Evolutionary conservation across 2,329 filamentous ascomycete genomes (phyloP).

Genomic region (Fusarium annulatum): DNA sequence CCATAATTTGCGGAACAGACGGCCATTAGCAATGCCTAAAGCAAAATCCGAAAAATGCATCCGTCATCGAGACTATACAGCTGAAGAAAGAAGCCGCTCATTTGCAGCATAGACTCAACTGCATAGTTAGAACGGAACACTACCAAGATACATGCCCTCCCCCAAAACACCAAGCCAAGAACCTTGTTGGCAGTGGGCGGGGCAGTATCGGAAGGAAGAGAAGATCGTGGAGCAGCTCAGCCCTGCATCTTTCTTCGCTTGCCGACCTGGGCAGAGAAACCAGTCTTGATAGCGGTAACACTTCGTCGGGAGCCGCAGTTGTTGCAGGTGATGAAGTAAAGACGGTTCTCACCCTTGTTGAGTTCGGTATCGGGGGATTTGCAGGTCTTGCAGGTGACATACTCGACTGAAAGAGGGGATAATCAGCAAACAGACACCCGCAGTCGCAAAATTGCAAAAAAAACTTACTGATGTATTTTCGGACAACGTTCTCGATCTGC

Average conservation of each 20-base stretch:
- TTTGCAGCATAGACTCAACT: constrained; percentile 4
- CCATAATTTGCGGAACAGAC: constrained; percentile 30
- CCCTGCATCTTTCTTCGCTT: constrained; percentile 96
- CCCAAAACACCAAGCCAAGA: constrained; percentile 20
- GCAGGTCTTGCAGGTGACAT: constrained; percentile 99
- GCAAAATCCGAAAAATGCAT: constrained; percentile 34
- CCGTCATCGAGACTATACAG: constrained; percentile 19
- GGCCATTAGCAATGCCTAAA: constrained; percentile 32
- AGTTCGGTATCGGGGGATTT: constrained; percentile 93
- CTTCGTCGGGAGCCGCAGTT: constrained; percentile 84
- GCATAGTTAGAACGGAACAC: constrained; percentile 20
- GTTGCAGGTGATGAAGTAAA: constrained; percentile 98
- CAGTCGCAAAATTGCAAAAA: neutral
- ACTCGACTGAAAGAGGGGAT: constrained; percentile 73
- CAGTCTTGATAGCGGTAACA: constrained; percentile 98
- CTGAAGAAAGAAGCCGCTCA: neutral
- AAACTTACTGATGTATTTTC: constrained; percentile 89
- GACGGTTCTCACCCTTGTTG: constrained; percentile 98
- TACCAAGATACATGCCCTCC: constrained; percentile 14
- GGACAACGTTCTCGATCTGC: constrained; percentile 96
- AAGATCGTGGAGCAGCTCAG: constrained; percentile 59
- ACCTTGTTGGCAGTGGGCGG: constrained; percentile 4
- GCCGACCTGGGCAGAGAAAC: constrained; percentile 99
- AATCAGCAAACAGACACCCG: constrained; percentile 44
- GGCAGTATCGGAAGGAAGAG: constrained; percentile 14